Evolutionary conservation across 176 grass and related monocot species (phyloP).

Genomic region (Aegilops speltoides): DNA sequence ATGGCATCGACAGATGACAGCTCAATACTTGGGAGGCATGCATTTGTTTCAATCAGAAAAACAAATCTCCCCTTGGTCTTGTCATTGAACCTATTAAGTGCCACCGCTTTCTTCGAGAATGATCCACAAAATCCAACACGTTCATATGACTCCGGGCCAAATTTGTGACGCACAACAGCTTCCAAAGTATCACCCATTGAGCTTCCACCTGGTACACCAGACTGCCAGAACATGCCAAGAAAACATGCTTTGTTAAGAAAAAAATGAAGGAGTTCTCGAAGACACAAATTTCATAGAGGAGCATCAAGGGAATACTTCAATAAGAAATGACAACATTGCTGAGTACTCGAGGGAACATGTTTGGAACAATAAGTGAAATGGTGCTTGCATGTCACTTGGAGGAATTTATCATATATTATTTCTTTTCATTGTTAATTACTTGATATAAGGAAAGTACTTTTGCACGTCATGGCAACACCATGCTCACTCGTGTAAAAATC

Average conservation of each 20-base stretch:
- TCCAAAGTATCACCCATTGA: constrained; percentile 68
- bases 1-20: constrained; percentile 66
- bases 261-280: constrained; percentile 3
- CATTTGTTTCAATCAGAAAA: constrained; percentile 68
- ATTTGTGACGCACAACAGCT: constrained; percentile 60
- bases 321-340: neutral
- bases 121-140: constrained; percentile 43
- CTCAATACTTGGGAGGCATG: constrained; percentile 73
- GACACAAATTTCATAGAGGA: constrained; percentile 5
- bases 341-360: constrained; percentile 11
- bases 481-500: constrained; percentile 10
- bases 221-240: constrained; percentile 34
- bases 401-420: constrained; percentile 26
- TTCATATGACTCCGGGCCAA: constrained; percentile 69
- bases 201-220: constrained; percentile 49
- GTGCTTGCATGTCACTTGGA: neutral
- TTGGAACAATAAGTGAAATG: neutral
- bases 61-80: constrained; percentile 66
- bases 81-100: constrained; percentile 78
- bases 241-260: constrained; percentile 10
- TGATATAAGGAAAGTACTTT: constrained; percentile 8
- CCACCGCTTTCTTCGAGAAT: constrained; percentile 41
- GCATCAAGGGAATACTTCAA: neutral
- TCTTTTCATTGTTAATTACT: neutral
- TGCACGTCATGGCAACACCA: neutral